Conservation (phyloP, 2,329 filamentous ascomycete genomes). For the Tolypocladium ophioglossoides region DNA sequence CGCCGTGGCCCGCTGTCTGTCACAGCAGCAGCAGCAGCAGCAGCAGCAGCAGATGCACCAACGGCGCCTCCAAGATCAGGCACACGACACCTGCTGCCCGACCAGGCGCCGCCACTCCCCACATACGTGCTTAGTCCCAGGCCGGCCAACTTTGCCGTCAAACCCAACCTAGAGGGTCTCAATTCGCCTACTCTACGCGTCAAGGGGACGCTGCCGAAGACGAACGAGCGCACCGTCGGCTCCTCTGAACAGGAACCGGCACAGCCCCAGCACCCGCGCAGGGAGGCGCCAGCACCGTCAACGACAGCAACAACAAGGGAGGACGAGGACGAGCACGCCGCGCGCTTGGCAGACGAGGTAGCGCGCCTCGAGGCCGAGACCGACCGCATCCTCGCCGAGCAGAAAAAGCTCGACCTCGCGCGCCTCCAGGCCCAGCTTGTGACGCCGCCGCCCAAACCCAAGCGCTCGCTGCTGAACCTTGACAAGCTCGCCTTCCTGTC, state of each 20-base stretch:
- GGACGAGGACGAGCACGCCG: constrained; percentile 8
- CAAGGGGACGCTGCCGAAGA: neutral
- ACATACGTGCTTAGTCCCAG: constrained; percentile 17
- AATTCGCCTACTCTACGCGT: constrained; percentile 2
- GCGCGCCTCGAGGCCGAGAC: constrained; percentile 36
- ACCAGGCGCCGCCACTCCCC: constrained; percentile 9
- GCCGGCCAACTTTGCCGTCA: constrained; percentile 14
- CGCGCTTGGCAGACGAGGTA: constrained; percentile 25
- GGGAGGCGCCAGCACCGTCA: neutral
- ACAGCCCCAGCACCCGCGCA: neutral
- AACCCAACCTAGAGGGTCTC: constrained; percentile 5
- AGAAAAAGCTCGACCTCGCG: constrained; percentile 37
- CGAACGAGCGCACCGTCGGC: neutral
- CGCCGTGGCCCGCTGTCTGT: constrained; percentile 5
- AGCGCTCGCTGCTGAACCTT: constrained; percentile 26
- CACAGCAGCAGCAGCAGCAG: neutral
- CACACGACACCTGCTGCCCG: neutral
- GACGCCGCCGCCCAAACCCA: constrained; percentile 11
- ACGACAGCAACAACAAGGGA: neutral
- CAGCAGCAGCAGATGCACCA: too few species aligned
- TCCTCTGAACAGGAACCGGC: neutral
- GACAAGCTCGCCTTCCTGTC: constrained; percentile 36
- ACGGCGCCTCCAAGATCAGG: neutral
- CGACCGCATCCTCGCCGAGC: constrained; percentile 36
- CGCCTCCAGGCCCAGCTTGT: constrained; percentile 32